phyloP scores from a whole-genome alignment of 2,329 filamentous ascomycete species.

The Claviceps monticola region DNA sequence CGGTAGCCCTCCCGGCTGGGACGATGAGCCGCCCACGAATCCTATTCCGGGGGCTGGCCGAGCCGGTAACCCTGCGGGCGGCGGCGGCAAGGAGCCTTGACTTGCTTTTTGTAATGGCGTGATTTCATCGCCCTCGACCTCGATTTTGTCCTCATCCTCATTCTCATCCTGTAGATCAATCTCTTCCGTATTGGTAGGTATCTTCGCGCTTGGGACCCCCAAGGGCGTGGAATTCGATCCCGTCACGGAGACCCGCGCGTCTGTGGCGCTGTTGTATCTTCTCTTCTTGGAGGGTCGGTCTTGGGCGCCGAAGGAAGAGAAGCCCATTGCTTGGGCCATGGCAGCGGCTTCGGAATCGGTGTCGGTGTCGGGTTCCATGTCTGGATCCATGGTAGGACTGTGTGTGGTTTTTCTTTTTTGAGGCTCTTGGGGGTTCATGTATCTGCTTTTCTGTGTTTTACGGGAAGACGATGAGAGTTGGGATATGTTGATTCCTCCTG shows the following conservation, averaged over 20 bases:
- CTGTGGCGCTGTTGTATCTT: conserved; percentile 45
- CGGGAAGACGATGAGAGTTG: too few species aligned
- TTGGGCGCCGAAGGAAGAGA: conserved; percentile 52
- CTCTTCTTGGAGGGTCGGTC: conserved; percentile 46
- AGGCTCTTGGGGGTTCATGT: not conserved
- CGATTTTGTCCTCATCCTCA: conserved; percentile 1
- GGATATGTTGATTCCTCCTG: too few species aligned
- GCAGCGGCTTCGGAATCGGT: conserved; percentile 19
- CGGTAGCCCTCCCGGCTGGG: not conserved
- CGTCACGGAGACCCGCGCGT: conserved; percentile 21
- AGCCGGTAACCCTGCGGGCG: conserved; percentile 19
- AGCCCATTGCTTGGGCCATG: conserved; percentile 59
- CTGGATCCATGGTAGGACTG: not conserved
- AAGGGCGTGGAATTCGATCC: conserved; percentile 25
- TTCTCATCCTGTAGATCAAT: conserved; percentile 28
- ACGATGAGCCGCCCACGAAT: conserved; percentile 2
- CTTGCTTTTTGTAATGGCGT: not conserved
- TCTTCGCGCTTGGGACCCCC: conserved; percentile 10
- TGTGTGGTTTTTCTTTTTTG: not conserved
- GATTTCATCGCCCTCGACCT: conserved; percentile 8
- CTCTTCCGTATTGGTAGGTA: conserved; percentile 27
- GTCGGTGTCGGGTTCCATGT: conserved; percentile 15
- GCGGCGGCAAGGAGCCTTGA: conserved; percentile 13
- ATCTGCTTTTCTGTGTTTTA: not conserved
- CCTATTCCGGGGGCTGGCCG: conserved; percentile 14